Percentiles rank a stretch among this genome's conserved stretches.
Evolutionary conservation across 2,329 filamentous ascomycete species (phyloP).

Genomic region (Botrytis byssoidea): DNA sequence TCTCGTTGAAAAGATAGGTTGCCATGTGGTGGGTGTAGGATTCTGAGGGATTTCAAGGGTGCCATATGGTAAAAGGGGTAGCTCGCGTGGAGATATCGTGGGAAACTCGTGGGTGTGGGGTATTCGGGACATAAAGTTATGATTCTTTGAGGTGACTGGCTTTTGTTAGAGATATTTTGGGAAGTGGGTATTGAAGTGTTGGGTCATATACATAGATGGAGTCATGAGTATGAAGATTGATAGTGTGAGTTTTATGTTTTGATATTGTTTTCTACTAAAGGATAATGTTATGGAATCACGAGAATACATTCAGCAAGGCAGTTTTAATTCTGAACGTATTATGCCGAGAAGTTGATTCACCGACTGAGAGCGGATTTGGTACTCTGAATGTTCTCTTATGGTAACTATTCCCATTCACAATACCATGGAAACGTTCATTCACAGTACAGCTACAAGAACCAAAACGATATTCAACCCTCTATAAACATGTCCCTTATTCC

Average conservation of each 20-base stretch:
- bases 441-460: neutral
- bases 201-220: neutral
- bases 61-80: neutral
- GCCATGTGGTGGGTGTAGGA: neutral
- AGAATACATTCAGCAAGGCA: neutral
- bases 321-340: neutral
- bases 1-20: neutral
- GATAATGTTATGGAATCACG: neutral
- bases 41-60: neutral
- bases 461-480: neutral
- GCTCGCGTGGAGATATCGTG: neutral
- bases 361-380: fast-evolving
- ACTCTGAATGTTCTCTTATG: neutral
- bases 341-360: neutral
- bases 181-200: neutral
- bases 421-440: neutral
- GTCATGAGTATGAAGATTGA: neutral
- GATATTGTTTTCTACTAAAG: no score
- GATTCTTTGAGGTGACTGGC: neutral
- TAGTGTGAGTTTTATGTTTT: neutral
- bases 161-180: neutral
- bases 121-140: neutral
- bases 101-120: neutral
- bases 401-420: neutral
- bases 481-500: neutral